Evolutionary conservation across 2,329 filamentous ascomycete genomes (phyloP).

Genomic region (Colletotrichum tropicicola): DNA sequence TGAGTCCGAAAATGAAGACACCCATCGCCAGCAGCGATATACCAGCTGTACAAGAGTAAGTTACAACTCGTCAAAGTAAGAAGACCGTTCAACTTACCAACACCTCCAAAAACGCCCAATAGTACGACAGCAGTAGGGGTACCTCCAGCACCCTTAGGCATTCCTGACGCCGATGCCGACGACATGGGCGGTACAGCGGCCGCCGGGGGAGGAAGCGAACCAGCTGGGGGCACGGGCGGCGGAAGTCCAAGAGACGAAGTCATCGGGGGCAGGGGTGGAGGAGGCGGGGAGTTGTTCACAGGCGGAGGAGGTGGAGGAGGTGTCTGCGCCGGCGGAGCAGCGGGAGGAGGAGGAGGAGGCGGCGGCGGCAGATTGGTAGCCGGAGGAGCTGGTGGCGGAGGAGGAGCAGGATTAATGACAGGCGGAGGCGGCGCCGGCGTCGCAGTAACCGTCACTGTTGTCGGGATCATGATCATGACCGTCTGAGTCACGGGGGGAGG

Average conservation of each 20-base stretch:
- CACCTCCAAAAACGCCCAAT: conserved; percentile 24
- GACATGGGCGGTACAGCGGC: background rate
- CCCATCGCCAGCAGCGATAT: conserved; percentile 26
- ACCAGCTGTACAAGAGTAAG: conserved; percentile 3
- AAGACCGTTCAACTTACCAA: conserved; percentile 1
- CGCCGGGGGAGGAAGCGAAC: background rate
- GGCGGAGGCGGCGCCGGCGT: conserved; percentile 7
- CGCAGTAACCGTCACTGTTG: conserved; percentile 19
- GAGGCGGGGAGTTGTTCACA: background rate
- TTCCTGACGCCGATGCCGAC: background rate
- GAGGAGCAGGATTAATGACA: background rate
- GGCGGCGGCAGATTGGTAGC: background rate
- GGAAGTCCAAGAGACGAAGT: background rate
- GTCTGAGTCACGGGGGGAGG: conserved; percentile 5
- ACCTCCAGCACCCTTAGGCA: conserved; percentile 8
- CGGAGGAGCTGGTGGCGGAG: background rate
- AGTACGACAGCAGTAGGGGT: conserved; percentile 22
- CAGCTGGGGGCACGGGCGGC: background rate
- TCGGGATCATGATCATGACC: conserved; percentile 19
- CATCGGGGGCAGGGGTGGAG: background rate
- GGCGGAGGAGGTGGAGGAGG: background rate
- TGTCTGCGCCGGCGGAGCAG: background rate
- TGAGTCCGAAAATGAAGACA: conserved; percentile 15
- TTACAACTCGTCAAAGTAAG: background rate
- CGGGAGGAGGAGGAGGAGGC: conserved; percentile 5